Conservation (phyloP, 148 eudicot species). For the Diospyros kaki region DNA sequence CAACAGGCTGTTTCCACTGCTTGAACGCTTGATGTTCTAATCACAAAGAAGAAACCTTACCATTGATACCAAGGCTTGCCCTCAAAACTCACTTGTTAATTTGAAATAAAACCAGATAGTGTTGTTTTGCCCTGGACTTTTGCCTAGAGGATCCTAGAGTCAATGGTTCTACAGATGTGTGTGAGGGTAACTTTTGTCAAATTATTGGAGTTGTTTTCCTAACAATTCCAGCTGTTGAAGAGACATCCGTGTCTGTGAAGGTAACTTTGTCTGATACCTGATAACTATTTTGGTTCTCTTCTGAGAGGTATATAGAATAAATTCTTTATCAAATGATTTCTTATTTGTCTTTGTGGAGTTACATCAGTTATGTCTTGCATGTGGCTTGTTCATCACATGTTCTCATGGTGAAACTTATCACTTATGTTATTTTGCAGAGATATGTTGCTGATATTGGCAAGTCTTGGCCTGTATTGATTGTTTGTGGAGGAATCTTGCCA, state of each 20-base stretch:
- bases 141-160: neutral
- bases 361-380: neutral
- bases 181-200: neutral
- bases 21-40: no score
- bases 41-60: no score
- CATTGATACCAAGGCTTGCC: no score
- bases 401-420: neutral
- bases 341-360: neutral
- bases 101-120: neutral
- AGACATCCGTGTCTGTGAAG: neutral
- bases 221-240: neutral
- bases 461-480: conserved; percentile 86
- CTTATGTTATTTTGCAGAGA: conserved; percentile 57
- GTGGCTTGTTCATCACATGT: neutral
- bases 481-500: conserved; percentile 93
- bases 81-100: no score
- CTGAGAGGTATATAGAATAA: neutral
- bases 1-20: no score
- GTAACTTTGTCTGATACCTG: neutral
- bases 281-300: neutral
- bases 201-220: no score
- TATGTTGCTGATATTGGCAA: conserved; percentile 95
- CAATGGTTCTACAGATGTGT: neutral
- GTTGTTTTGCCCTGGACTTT: neutral
- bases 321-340: no score